Evolutionary conservation across 164 flowering plant species (phyloP).

Genomic region (grape (Vitis vinifera)): ASM3070453v1 NC_081805.1:280001-280500

Average conservation of each 20-base stretch:
- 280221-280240: constrained; percentile 32
- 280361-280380: neutral
- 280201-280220: constrained; percentile 25
- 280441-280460: constrained; percentile 87
- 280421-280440: constrained; percentile 87
- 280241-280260: constrained; percentile 52
- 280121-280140: constrained; percentile 77
- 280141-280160: constrained; percentile 74
- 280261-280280: constrained; percentile 46
- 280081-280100: constrained; percentile 50
- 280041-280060: neutral
- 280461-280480: constrained; percentile 81
- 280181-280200: constrained; percentile 72
- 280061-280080: constrained; percentile 37
- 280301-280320: constrained; percentile 44
- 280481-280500: constrained; percentile 63
- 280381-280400: neutral
- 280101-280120: constrained; percentile 70
- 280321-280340: constrained; percentile 30
- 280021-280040: too few species aligned
- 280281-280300: constrained; percentile 36
- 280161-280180: constrained; percentile 57
- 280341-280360: neutral
- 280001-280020: neutral
- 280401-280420: constrained; percentile 66